Evolutionary conservation across 2,329 filamentous ascomycete genomes (phyloP), one percentile per base, ranked within the genome.

Genomic region (Byssochlamys sp.): DNA sequence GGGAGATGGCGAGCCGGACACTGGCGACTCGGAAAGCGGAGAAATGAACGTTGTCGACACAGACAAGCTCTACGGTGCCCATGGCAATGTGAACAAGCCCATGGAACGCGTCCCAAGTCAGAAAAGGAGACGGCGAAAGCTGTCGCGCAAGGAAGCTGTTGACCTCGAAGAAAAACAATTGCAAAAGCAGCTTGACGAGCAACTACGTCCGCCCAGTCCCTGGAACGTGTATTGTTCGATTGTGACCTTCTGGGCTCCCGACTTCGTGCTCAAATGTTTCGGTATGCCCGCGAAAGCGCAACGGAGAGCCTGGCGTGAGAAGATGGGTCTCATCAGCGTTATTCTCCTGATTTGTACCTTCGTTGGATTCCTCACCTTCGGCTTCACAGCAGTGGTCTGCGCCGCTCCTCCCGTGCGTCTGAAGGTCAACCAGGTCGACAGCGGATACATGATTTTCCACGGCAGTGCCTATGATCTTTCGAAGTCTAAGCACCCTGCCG

Each of bases 161-260:
- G 78, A 80, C 3, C 80, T 83, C 54, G 82, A 90, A 67, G 83
- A 86, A 64, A 81, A 77, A 63, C 76, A 78, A 66, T 77, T 78
- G 31, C 78, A 84, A 65, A 83, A 85, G 69, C 80, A 83, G 57
- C 70, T 81, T 61, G 83, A 45, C n/a, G 39, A 88, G 58, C 77
- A 84, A 58, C 80, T 90, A 54, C 83, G 85, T 1, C 90, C 92
- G 1, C 91, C 90, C 0, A 96, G 89, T 68, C 74, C 95, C 39
- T 99, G 94, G 94, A 95, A 91, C 67, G 86, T 95, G 3, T 99
- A 99, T 77, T 99, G 94, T 74, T 87, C 89, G 53, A 84, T 95
- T 61, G 77, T 99, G 63, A 99, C 94, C 0, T 96, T 97, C 68
- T 97, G 94, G 91, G 88, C 85, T 58, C 94, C 94, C 0, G 87